Evolutionary conservation across 257 asterid genomes (phyloP), one percentile per base, ranked within the genome.

Genomic region (Coffea canephora): DNA sequence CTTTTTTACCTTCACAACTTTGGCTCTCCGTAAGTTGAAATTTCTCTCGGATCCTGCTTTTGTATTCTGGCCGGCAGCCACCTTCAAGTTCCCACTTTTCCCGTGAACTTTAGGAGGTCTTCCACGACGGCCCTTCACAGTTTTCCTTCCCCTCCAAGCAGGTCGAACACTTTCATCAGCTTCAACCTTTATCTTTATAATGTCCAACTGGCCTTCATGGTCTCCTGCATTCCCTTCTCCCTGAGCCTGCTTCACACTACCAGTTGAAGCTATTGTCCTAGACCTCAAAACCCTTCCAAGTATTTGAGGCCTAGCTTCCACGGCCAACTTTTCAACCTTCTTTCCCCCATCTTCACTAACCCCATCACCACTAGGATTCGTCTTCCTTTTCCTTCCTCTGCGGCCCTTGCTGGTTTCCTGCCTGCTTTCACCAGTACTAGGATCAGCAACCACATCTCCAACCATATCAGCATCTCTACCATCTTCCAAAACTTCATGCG

Each of bases 241-340:
- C 69, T 79, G 57, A 78, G 69, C 89, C 36, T 83, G 87, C 71
- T 85, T 89, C 46, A 83, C 91, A 43, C 86, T 88, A 73, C 85
- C 86, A 69, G 80, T 84, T 82, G 71, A 81, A 15, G 83, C 88
- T 76, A 86, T 82, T 8, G 90, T 86, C 84, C 88, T 86, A 13
- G 97, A 91, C 86, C 96, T 86, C 90, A 91, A 87, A 87, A 91
- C 95, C 88, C 94, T 83, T 34, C 92, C 92, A 15, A 55, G 18
- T n/a, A 48, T 78, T 12, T 46, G 78, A 39, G 89, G 81, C 19
- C 73, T 64, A 34, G 81, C 85, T 70, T 72, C 84, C 39, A 71
- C 78, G 64, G 78, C 68, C 67, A 43, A 25, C 48, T 61, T 73
- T 54, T 79, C 66, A 14, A 23, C 72, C 73, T 48, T 67, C 82